A percentile compares a stretch with the other conserved stretches of the same genome.
Conservation (phyloP, 1,284 basidiomycete genomes). For the Ganoderma lingzhi region DNA sequence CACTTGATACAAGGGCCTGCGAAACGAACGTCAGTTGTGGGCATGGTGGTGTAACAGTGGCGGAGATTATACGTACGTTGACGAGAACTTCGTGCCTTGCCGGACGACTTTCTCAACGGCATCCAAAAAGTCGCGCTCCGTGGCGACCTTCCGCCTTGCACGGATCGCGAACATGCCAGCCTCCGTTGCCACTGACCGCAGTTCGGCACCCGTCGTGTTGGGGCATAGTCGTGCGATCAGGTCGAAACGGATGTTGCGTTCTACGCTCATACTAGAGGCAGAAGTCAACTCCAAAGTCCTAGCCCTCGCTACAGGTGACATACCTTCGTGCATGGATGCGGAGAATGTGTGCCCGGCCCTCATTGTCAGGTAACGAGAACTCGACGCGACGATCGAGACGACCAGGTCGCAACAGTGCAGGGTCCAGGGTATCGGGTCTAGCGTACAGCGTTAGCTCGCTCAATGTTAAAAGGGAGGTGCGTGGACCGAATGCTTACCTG, state of each 20-base stretch:
- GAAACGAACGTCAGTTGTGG: conserved; percentile 7
- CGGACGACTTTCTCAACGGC: conserved; percentile 98
- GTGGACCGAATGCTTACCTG: conserved; percentile 56
- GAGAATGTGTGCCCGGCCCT: conserved; percentile 96
- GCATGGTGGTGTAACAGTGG: background rate
- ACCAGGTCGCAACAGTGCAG: conserved; percentile 95
- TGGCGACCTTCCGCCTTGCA: conserved; percentile 95
- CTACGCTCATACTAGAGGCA: conserved; percentile 89
- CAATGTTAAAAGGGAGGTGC: conserved; percentile 10
- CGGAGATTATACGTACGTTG: conserved; percentile 65
- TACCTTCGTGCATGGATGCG: conserved; percentile 96
- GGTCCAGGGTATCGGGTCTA: conserved; percentile 98
- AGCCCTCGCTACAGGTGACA: conserved; percentile 29
- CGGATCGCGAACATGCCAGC: conserved; percentile 99
- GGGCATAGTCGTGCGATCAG: conserved; percentile 97
- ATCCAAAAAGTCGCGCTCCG: conserved; percentile 97
- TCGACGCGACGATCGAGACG: conserved; percentile 97
- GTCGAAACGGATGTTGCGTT: conserved; percentile 97
- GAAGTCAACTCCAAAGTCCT: conserved; percentile 14
- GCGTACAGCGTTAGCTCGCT: conserved; percentile 15
- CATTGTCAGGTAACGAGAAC: conserved; percentile 95
- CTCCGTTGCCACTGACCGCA: conserved; percentile 97
- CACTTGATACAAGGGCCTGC: conserved; percentile 52
- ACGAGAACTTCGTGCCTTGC: conserved; percentile 97
- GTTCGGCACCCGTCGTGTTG: conserved; percentile 97